Evolutionary conservation across 2,329 filamentous ascomycete species (phyloP).

Genomic region (Colletotrichum nymphaeae): DNA sequence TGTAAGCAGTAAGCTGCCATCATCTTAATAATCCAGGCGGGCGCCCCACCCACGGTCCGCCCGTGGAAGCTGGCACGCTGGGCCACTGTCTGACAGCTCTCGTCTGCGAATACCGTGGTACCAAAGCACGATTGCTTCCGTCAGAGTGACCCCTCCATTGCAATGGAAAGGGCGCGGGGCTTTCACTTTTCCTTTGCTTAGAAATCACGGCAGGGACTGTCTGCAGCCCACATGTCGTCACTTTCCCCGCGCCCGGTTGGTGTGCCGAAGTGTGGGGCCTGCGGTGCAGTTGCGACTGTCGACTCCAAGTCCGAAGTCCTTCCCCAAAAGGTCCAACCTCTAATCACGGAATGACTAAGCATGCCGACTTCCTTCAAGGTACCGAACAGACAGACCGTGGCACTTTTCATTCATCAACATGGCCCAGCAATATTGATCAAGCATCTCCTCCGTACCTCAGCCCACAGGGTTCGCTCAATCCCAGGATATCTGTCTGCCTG

Average conservation of each 20-base stretch:
- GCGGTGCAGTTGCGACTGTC: background rate
- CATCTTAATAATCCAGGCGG: constrained; percentile 20
- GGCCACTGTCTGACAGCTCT: background rate
- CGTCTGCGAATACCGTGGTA: background rate
- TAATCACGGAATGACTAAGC: background rate
- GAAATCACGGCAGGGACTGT: constrained; percentile 10
- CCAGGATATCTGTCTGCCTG: too few species aligned
- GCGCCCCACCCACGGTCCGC: background rate
- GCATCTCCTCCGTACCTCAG: background rate
- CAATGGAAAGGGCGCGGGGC: background rate
- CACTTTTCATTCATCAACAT: background rate
- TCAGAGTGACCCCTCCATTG: constrained; percentile 25
- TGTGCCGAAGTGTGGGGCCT: background rate
- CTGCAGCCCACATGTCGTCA: constrained; percentile 10
- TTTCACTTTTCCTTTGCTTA: constrained; percentile 17
- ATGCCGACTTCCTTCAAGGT: background rate
- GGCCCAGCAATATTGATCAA: background rate
- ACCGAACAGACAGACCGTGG: background rate
- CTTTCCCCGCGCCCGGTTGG: background rate
- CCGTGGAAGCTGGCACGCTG: background rate
- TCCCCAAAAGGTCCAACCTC: background rate
- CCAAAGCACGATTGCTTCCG: constrained; percentile 16
- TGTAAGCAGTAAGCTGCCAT: background rate
- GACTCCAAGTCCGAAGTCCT: too few species aligned
- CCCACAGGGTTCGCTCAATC: background rate